A percentile compares a stretch with the other conserved stretches of the same genome.
Conservation (phyloP, 495 filamentous ascomycete genomes). For the Penicillium pancosmium region DNA sequence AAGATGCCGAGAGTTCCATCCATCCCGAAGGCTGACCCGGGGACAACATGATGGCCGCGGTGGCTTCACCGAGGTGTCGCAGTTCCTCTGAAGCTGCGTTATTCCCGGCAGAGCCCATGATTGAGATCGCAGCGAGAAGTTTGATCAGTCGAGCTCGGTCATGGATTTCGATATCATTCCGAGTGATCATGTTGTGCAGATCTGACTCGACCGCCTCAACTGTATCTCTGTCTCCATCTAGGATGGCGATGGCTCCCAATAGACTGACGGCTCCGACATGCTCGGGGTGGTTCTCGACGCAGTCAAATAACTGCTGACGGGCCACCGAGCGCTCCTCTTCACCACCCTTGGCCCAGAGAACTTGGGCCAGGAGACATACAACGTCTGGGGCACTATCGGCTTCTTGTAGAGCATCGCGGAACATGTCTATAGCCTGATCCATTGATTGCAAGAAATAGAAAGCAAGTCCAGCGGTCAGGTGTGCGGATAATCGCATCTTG, state of each 20-base stretch:
- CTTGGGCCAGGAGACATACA: constrained; percentile 83
- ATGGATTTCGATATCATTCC: constrained; percentile 52
- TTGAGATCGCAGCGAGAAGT: constrained; percentile 59
- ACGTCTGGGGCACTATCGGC: constrained; percentile 78
- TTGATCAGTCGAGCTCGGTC: constrained; percentile 56
- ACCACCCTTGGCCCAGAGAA: constrained; percentile 88
- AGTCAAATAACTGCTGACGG: constrained; percentile 76
- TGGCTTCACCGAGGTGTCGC: constrained; percentile 56
- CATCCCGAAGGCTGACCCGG: constrained; percentile 78
- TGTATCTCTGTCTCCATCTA: constrained; percentile 77
- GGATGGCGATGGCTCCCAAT: constrained; percentile 76
- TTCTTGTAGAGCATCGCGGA: constrained; percentile 80
- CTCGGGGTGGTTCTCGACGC: constrained; percentile 68
- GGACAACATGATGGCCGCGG: constrained; percentile 73
- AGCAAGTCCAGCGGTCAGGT: constrained; percentile 83
- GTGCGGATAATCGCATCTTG: constrained; percentile 77
- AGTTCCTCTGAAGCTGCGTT: constrained; percentile 37
- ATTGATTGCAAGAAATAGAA: constrained; percentile 68
- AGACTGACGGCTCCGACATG: constrained; percentile 79
- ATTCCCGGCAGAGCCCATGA: constrained; percentile 40
- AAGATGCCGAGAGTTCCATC: constrained; percentile 66
- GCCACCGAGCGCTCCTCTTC: constrained; percentile 74
- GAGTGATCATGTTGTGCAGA: constrained; percentile 68
- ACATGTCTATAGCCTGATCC: constrained; percentile 71
- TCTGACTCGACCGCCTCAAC: constrained; percentile 81